Evolutionary conservation across 305 asterid species (phyloP), one percentile per base, ranked within the genome.

Genomic region (Salvia sclarea): DNA sequence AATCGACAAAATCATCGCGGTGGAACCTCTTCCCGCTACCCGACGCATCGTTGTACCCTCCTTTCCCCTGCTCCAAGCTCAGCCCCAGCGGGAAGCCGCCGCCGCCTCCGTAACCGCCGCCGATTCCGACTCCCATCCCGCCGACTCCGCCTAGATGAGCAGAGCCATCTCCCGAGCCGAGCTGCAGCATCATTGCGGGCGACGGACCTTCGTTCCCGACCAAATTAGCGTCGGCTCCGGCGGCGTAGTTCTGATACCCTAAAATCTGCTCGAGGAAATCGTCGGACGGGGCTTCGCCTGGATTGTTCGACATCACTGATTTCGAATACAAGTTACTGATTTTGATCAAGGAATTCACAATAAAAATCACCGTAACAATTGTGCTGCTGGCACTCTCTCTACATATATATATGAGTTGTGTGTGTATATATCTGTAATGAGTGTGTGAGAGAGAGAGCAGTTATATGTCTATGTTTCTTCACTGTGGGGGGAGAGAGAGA

Each of bases 251-350:
- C 18, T 82, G 97, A 70, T 77, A 94, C 68, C 96, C 95, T 21
- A 94, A 68, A 68, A 94, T 84, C 75, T 91, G 96, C 57, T 94
- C 97, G 37, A 94, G 77, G 75, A 94, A 94, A 50, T 94, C 99
- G 67, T 91, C 99, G 70, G 97, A 84, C 13, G 94, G 71, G 37
- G 81, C 71, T 22, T 91, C 96, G 7, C 90, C 75, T n/a, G 86
- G 85, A 68, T 87, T 84, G 73, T 86, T 87, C 40, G 98, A 87
- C 98, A 91, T 91, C 73, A 69, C 49, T 10, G 70, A 60, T 25
- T 35, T 79, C 84, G 7, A 78, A 45, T 35, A 75, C 59, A 49
- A 61, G 53, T 11, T 31, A 41, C 52, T 63, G 68, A 35, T 57
- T 58, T 22, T 40, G 48, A 70, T 64, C 33, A 6, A 17, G 44